These are phyloP conservation scores for Beauveria sp. DNA, from an alignment of 2,329 filamentous ascomycete genomes.

Conservation along the genomic window DNA sequence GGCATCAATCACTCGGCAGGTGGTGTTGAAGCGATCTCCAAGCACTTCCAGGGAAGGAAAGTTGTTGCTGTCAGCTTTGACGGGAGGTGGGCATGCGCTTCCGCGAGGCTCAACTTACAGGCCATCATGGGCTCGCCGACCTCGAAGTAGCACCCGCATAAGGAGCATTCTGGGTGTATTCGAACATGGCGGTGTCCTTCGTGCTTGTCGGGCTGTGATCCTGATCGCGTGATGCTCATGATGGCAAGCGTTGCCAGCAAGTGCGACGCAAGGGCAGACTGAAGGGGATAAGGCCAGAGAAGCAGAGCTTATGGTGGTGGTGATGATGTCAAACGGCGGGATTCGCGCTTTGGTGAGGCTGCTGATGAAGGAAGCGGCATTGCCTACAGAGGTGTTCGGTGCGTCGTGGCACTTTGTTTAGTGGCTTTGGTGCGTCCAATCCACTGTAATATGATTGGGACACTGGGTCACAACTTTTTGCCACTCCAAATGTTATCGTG, in stretches of 20 bases:
- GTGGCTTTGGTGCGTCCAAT: no score
- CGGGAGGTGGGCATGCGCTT: no score
- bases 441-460: no score
- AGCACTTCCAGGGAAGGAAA: background rate
- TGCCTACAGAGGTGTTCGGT: no score
- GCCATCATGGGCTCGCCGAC: constrained; percentile 4
- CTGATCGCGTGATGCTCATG: background rate
- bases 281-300: background rate
- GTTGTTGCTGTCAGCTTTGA: background rate
- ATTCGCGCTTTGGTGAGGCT: no score
- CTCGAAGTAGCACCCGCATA: constrained; percentile 4
- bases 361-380: no score
- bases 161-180: constrained; percentile 6
- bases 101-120: background rate
- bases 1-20: background rate
- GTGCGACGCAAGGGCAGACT: background rate
- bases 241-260: background rate
- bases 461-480: no score
- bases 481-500: no score
- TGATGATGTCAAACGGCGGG: no score
- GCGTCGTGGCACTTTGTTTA: no score
- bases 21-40: background rate
- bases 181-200: constrained; percentile 6
- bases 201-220: background rate
- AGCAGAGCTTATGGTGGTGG: no score